A percentile compares a stretch with the other conserved stretches of the same genome.
Evolutionary conservation across 1,284 basidiomycete genomes (phyloP).

Genomic region (Cryptococcus sp.): DNA sequence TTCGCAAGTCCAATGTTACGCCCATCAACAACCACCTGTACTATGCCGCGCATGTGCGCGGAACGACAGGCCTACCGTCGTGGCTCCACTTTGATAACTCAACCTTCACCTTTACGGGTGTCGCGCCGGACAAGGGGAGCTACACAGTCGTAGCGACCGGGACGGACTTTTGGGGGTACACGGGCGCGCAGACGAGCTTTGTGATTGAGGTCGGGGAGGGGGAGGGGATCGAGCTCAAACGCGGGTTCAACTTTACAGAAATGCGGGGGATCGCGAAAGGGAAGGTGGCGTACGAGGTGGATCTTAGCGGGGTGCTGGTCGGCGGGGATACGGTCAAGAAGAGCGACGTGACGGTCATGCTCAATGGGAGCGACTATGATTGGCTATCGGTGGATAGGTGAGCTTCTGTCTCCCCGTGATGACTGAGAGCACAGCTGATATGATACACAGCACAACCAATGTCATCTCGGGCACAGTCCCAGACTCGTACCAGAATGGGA

Average conservation of each 20-base stretch:
- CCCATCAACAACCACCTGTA: constrained; percentile 46
- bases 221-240: constrained; percentile 29
- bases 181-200: constrained; percentile 48
- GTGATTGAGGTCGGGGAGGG: constrained; percentile 46
- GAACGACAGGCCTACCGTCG: constrained; percentile 49
- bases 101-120: constrained; percentile 56
- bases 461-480: constrained; percentile 48
- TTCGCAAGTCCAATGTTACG: constrained; percentile 45
- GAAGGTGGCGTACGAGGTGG: constrained; percentile 30
- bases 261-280: constrained; percentile 34
- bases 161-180: constrained; percentile 50
- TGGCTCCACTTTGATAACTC: constrained; percentile 56
- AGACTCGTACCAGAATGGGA: constrained; percentile 49
- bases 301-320: constrained; percentile 32
- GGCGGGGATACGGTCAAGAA: constrained; percentile 30
- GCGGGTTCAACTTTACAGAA: constrained; percentile 21
- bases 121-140: constrained; percentile 50
- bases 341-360: constrained; percentile 32
- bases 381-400: constrained; percentile 52
- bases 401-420: constrained; percentile 14
- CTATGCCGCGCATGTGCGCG: constrained; percentile 50
- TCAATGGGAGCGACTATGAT: constrained; percentile 37
- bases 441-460: constrained; percentile 26
- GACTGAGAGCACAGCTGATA: not conserved
- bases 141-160: constrained; percentile 47